Evolutionary conservation across 192 early-diverging fungal genomes (phyloP), one percentile per base, ranked within the genome.

Genomic region (Coemansia sp.): DNA sequence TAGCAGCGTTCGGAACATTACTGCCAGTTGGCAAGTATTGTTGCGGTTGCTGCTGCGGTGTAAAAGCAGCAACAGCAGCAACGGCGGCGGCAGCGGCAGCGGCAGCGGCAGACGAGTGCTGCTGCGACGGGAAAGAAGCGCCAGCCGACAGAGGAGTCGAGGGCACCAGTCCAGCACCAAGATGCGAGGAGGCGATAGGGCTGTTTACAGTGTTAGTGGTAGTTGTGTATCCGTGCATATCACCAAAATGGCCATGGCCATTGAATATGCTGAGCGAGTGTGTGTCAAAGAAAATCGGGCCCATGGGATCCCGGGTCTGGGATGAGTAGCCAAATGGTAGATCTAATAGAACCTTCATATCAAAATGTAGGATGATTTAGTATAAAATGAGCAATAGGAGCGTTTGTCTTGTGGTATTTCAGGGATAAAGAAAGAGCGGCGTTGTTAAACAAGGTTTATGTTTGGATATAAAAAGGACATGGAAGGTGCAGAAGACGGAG

Each of bases 91-190:
- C 29, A 29, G 7, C 12, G 4, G 29, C 5, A 12, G n/a, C 12
- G 20, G 42, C 26, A 9, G 58, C 21, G 13, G 29, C n/a, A 23
- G 25, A 48, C 43, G 28, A 30, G 15, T 43, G 12, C 15, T 43
- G 40, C 0, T 57, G 55, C 31, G 62, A 30, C 39, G 67, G 52
- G 29, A 70, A 63, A 29, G 62, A 26, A 10, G 56, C n/a, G 59
- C 45, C 39, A 40, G 78, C 72, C 6, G 73, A 66, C 42, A 81
- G 61, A 1, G 78, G 70, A 21, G 78, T 81, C 7, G 67, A 61
- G 15, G 65, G 72, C 12, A 71, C 70, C 6, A 73, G 25, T 9
- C 65, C 63, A 20, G 67, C 57, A 53, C 45, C 52, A 12, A 70
- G 35, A 28, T 74, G 65, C 26, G 71, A 59, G n/a, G 55, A 10